phyloP scores from a whole-genome alignment of 2,329 filamentous ascomycete species.

The Pezicula rhizophila region DNA sequence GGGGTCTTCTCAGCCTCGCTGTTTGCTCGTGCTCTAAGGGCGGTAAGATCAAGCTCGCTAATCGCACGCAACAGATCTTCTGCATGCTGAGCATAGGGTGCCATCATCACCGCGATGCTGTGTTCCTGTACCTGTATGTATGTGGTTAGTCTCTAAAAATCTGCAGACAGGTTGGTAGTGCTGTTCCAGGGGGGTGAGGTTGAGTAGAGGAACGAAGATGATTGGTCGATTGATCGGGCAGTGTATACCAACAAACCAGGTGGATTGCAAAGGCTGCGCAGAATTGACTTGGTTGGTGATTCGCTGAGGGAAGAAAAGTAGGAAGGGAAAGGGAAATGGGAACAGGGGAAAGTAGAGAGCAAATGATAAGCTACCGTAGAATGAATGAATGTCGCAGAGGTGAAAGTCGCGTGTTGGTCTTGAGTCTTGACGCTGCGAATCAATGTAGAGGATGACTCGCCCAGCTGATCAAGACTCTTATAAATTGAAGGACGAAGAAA shows the following conservation, averaged over 20 bases:
- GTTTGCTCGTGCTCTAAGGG: constrained; percentile 3
- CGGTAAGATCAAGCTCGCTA: constrained; percentile 18
- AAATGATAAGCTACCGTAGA: neutral
- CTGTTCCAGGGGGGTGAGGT: neutral
- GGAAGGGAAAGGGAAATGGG: neutral
- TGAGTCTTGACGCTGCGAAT: neutral
- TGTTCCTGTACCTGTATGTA: too few relatives aligned
- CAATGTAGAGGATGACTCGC: neutral
- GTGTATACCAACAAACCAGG: neutral
- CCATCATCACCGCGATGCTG: constrained; percentile 1
- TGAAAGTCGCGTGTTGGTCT: too few relatives aligned
- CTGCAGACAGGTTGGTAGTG: neutral
- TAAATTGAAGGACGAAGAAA: neutral
- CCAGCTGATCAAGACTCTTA: neutral
- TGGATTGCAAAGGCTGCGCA: neutral
- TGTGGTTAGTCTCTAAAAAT: neutral
- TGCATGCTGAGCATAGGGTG: constrained; percentile 1
- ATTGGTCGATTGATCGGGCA: neutral
- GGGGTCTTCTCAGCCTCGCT: neutral
- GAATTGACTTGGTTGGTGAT: neutral
- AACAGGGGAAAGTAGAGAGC: neutral
- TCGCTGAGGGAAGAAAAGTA: neutral
- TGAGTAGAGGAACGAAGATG: neutral
- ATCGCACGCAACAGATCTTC: constrained; percentile 18
- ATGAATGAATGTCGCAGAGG: too few relatives aligned